phyloP scores from a whole-genome alignment of 345 rosid species.

The Rhodamnia argentea region DNA sequence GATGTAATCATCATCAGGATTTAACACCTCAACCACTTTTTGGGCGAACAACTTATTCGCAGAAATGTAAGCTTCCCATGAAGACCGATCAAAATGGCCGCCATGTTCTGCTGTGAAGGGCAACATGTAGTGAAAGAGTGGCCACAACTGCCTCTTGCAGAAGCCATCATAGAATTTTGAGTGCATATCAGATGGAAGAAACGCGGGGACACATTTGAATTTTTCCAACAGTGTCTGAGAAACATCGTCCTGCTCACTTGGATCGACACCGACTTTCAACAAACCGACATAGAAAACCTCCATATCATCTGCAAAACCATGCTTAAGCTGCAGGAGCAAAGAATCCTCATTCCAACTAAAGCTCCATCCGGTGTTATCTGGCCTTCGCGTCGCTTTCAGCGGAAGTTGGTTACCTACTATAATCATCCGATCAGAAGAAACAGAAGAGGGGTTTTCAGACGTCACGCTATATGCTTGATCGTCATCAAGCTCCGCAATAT shows the following conservation, averaged over 20 bases:
- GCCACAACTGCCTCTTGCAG: slow-evolving; percentile 36
- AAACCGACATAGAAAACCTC: slow-evolving; percentile 30
- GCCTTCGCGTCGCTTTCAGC: slow-evolving; percentile 16
- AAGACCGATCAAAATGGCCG: slow-evolving; percentile 20
- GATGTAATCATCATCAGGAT: slow-evolving; percentile 30
- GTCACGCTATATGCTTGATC: slow-evolving; percentile 24
- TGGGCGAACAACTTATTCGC: slow-evolving; percentile 28
- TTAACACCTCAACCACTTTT: slow-evolving; percentile 28
- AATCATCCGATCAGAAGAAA: slow-evolving; percentile 16
- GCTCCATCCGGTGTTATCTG: slow-evolving; percentile 19
- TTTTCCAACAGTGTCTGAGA: slow-evolving; percentile 18
- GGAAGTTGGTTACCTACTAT: slow-evolving; percentile 33
- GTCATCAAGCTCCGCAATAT: slow-evolving; percentile 31
- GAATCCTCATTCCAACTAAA: slow-evolving; percentile 34
- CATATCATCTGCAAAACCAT: slow-evolving; percentile 26
- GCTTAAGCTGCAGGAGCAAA: slow-evolving; percentile 20
- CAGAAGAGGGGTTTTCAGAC: slow-evolving; percentile 32
- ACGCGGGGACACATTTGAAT: slow-evolving; percentile 31
- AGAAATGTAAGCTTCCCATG: slow-evolving; percentile 34
- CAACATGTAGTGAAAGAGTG: slow-evolving; percentile 34
- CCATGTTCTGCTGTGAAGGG: slow-evolving; percentile 26
- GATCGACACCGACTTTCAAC: slow-evolving; percentile 19
- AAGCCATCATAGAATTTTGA: slow-evolving; percentile 32
- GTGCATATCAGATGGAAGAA: slow-evolving; percentile 24
- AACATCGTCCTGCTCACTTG: slow-evolving; percentile 29